These are phyloP conservation scores for Cruciata laevipes DNA, from an alignment of 257 asterid genomes.

Conservation along the genomic window DNA sequence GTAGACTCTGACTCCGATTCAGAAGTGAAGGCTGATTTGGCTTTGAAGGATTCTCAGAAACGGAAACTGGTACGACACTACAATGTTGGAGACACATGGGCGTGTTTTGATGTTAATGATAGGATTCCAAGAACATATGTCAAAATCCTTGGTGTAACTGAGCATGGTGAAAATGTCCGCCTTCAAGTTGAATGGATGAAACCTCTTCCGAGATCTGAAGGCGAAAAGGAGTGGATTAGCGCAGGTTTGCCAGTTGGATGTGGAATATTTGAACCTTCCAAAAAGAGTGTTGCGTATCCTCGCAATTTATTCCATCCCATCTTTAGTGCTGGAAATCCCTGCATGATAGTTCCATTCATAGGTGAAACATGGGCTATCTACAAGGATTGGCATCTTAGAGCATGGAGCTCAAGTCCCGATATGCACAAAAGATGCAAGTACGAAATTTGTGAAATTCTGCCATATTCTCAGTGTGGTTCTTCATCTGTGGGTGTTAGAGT, in stretches of 20 bases:
- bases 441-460: slow-evolving; percentile 54
- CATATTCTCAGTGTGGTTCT: slow-evolving; percentile 23
- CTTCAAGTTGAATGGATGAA: background rate
- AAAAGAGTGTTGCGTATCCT: background rate
- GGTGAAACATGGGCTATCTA: slow-evolving; percentile 66
- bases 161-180: background rate
- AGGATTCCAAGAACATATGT: background rate
- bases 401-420: slow-evolving; percentile 40
- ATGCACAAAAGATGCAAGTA: slow-evolving; percentile 31
- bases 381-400: slow-evolving; percentile 42
- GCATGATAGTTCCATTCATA: background rate
- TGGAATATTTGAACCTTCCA: background rate
- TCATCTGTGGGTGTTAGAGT: slow-evolving; percentile 35
- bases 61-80: too few species aligned
- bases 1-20: background rate
- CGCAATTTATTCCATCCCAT: background rate
- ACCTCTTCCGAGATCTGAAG: background rate
- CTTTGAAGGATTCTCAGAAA: too few species aligned
- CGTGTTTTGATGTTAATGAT: background rate
- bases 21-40: background rate
- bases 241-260: background rate
- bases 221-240: background rate
- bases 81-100: background rate
- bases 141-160: background rate
- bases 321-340: background rate